These are phyloP conservation scores for Marasmius fiardii DNA, from an alignment of 1,284 basidiomycete species.

Conservation along the genomic window DNA sequence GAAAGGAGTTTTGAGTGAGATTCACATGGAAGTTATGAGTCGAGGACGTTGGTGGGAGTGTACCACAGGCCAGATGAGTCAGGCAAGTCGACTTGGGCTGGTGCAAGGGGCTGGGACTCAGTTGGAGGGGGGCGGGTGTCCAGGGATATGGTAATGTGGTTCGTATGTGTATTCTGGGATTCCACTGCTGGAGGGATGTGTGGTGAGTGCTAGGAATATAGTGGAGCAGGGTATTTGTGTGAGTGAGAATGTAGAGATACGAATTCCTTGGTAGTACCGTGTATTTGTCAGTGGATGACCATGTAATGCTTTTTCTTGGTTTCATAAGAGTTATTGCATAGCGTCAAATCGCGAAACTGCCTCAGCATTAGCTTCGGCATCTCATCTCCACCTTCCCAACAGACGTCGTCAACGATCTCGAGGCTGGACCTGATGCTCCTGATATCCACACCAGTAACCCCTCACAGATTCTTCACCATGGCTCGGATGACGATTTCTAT, in stretches of 20 bases:
- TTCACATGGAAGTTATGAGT: conserved; percentile 35
- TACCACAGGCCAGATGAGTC: conserved; percentile 28
- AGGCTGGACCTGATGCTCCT: too few species aligned
- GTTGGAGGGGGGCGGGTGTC: conserved; percentile 22
- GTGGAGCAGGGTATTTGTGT: conserved; percentile 44
- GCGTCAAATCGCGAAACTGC: too few species aligned
- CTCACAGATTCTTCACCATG: too few species aligned
- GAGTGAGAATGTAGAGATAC: conserved; percentile 29
- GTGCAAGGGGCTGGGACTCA: conserved; percentile 49
- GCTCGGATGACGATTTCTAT: too few species aligned
- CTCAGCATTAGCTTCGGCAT: too few species aligned
- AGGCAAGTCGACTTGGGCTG: conserved; percentile 39
- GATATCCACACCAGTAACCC: too few species aligned
- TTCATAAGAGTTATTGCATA: too few species aligned
- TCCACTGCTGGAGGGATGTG: conserved; percentile 64
- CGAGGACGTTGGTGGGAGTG: conserved; percentile 38
- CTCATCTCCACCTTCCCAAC: too few species aligned
- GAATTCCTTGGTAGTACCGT: conserved; percentile 29
- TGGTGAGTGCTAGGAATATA: conserved; percentile 54
- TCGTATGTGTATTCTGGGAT: conserved; percentile 58
- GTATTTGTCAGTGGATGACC: conserved; percentile 10
- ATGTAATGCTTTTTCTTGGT: too few species aligned
- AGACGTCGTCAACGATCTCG: too few species aligned
- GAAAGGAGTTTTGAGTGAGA: conserved; percentile 44
- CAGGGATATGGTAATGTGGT: conserved; percentile 58